Percentiles rank a stretch among this genome's conserved stretches.
Evolutionary conservation across 1,139 yeast genomes (phyloP).

Genomic region (Tardiomyces digboiensis): DNA sequence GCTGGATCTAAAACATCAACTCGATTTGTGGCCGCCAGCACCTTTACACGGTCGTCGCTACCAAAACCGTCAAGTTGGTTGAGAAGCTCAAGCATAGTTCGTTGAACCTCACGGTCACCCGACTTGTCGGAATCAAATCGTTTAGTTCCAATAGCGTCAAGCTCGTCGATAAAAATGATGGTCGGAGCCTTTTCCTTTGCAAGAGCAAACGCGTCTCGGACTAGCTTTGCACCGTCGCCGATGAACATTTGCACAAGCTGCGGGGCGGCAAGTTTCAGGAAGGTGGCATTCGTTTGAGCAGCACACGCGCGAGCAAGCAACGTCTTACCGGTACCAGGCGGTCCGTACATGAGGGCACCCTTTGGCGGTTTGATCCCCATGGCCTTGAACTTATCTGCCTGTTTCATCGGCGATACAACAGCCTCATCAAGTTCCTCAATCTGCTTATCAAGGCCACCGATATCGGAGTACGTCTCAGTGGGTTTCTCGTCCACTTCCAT

Average conservation of each 20-base stretch:
- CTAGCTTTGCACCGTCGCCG: conserved; percentile 98
- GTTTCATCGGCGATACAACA: conserved; percentile 97
- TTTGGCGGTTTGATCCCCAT: conserved; percentile 96
- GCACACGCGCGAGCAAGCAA: conserved; percentile 98
- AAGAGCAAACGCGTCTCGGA: conserved; percentile 96
- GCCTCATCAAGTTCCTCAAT: conserved; percentile 98
- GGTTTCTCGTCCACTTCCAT: conserved; percentile 99
- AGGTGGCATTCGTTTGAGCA: conserved; percentile 98
- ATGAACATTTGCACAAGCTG: conserved; percentile 98
- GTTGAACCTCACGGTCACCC: conserved; percentile 98
- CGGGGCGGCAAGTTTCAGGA: conserved; percentile 94
- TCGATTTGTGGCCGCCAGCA: conserved; percentile 96
- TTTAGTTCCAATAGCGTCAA: conserved; percentile 98
- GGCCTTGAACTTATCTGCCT: conserved; percentile 88
- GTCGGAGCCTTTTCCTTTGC: conserved; percentile 99
- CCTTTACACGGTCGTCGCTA: conserved; percentile 96
- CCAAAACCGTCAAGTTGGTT: conserved; percentile 98
- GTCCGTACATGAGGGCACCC: conserved; percentile 99
- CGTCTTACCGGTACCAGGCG: conserved; percentile 99
- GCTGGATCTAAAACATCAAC: conserved; percentile 98
- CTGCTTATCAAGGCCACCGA: conserved; percentile 97
- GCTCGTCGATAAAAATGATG: conserved; percentile 92
- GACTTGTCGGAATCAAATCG: conserved; percentile 96
- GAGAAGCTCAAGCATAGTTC: conserved; percentile 96
- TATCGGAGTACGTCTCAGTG: conserved; percentile 91